Percentiles rank a stretch among this genome's conserved stretches.
Conservation (phyloP, 2,329 filamentous ascomycete species). For the Akanthomyces dipterigenus region DNA sequence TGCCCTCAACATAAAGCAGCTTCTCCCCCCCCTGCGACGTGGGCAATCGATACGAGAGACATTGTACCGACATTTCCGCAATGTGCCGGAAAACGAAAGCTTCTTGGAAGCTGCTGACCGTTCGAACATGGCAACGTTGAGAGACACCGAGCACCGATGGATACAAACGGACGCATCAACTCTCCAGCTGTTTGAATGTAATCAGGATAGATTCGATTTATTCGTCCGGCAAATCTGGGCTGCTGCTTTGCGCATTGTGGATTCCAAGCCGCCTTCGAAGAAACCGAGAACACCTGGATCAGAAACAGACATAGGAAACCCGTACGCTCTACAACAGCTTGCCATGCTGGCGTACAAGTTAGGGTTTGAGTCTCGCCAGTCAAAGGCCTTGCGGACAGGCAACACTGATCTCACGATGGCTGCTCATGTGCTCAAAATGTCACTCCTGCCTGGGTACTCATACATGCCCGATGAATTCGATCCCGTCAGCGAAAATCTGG, state of each 20-base stretch:
- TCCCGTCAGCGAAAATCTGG: neutral
- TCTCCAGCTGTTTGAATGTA: neutral
- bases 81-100: neutral
- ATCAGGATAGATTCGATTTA: neutral
- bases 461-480: neutral
- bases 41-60: neutral
- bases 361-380: too few relatives aligned
- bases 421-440: neutral
- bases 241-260: neutral
- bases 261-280: neutral
- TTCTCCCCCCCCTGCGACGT: neutral
- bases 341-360: neutral
- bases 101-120: neutral
- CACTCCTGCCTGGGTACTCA: neutral
- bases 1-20: neutral
- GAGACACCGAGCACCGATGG: neutral
- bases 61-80: neutral
- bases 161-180: neutral
- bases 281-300: neutral
- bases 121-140: neutral
- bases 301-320: neutral
- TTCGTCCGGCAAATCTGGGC: neutral
- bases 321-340: neutral
- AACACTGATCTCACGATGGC: neutral
- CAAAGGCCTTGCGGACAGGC: too few relatives aligned